Conservation (phyloP, 805 yeast genomes). For the Pichia californica region DNA sequence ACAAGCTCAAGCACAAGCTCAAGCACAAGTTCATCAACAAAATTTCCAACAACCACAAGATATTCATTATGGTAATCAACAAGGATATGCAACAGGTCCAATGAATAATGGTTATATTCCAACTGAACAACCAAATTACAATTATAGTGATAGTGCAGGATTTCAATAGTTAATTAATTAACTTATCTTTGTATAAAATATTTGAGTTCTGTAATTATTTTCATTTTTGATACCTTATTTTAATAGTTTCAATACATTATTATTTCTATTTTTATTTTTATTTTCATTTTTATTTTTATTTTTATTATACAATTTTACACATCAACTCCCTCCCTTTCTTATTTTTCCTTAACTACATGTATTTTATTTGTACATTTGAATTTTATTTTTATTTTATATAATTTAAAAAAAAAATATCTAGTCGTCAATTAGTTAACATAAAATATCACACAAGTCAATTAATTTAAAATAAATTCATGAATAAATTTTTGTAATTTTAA, state of each 20-base stretch:
- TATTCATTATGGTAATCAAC: conserved; percentile 9
- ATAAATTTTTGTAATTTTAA: conserved; percentile 6
- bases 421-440: no score
- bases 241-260: no score
- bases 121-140: conserved; percentile 8
- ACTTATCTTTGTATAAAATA: no score
- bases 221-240: no score
- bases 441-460: background rate
- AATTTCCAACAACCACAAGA: conserved; percentile 23
- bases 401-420: no score
- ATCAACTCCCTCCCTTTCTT: no score
- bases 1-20: conserved; percentile 24
- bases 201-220: no score
- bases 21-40: conserved; percentile 23
- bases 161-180: conserved; percentile 8
- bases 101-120: conserved; percentile 6
- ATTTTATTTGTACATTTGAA: background rate
- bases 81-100: conserved; percentile 4
- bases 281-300: no score
- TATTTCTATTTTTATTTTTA: no score
- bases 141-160: conserved; percentile 14
- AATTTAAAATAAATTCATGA: background rate
- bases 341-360: background rate
- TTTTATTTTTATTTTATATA: background rate
- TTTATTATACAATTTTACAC: no score